phyloP scores from a whole-genome alignment of 73 alveolate genomes.

The Uronychia setigera region DNA sequence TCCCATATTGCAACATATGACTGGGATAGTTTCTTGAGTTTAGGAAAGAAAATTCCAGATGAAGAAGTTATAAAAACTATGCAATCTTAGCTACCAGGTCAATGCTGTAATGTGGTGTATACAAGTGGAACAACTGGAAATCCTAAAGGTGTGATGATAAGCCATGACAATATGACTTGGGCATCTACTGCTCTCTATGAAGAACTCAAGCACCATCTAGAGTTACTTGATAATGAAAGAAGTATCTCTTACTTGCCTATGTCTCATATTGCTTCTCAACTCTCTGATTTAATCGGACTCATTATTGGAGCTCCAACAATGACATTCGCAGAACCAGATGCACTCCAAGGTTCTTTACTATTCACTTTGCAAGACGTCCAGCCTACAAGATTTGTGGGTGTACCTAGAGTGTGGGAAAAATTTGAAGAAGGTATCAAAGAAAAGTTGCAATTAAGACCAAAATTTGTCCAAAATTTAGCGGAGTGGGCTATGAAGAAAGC shows the following conservation, averaged over 20 bases:
- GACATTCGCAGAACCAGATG: slow-evolving; percentile 62
- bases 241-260: slow-evolving; percentile 73
- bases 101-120: slow-evolving; percentile 82
- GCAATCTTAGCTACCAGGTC: slow-evolving; percentile 58
- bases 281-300: slow-evolving; percentile 53
- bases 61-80: not conserved
- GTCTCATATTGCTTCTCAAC: slow-evolving; percentile 63
- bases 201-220: too few species aligned
- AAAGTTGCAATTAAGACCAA: not conserved
- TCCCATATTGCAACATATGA: not conserved
- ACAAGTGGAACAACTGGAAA: slow-evolving; percentile 94
- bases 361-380: slow-evolving; percentile 45
- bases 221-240: slow-evolving; percentile 21
- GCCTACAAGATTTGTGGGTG: slow-evolving; percentile 77
- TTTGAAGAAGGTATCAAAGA: slow-evolving; percentile 29
- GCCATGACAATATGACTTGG: slow-evolving; percentile 81
- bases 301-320: not conserved
- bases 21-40: slow-evolving; percentile 39
- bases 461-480: slow-evolving; percentile 16
- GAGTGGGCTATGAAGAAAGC: slow-evolving; percentile 48
- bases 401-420: slow-evolving; percentile 69
- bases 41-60: slow-evolving; percentile 29
- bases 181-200: not conserved
- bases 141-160: slow-evolving; percentile 84
- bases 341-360: slow-evolving; percentile 19